Evolutionary conservation across 305 asterid species (phyloP).

Genomic region (Ruellia speciosa): DNA sequence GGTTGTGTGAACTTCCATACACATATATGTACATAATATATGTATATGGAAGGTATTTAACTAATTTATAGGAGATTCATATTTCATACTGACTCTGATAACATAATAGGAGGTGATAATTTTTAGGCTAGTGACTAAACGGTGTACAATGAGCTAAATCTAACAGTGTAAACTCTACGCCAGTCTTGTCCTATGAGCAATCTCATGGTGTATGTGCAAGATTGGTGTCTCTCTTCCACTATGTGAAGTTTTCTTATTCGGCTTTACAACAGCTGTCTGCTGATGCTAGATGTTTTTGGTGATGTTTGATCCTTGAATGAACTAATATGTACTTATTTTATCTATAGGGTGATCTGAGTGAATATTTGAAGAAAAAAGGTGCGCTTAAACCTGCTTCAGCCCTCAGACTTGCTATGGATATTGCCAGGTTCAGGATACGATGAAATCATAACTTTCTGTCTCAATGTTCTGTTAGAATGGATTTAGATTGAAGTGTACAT

Average conservation of each 20-base stretch:
- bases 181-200: background rate
- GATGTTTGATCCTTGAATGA: background rate
- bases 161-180: background rate
- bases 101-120: background rate
- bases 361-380: constrained; percentile 56
- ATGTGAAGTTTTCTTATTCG: background rate
- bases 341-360: constrained; percentile 71
- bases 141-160: background rate
- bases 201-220: background rate
- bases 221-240: background rate
- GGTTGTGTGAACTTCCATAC: background rate
- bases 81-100: background rate
- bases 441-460: background rate
- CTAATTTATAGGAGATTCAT: background rate
- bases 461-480: background rate
- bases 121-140: background rate
- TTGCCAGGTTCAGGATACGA: constrained; percentile 59
- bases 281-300: background rate
- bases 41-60: background rate
- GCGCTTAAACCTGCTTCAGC: constrained; percentile 74
- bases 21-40: background rate
- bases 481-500: background rate
- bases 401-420: constrained; percentile 86
- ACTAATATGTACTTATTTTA: constrained; percentile 12
- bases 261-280: background rate